Conservation (phyloP, 306 rosid species). For the Hippophae gyantsensis region DNA sequence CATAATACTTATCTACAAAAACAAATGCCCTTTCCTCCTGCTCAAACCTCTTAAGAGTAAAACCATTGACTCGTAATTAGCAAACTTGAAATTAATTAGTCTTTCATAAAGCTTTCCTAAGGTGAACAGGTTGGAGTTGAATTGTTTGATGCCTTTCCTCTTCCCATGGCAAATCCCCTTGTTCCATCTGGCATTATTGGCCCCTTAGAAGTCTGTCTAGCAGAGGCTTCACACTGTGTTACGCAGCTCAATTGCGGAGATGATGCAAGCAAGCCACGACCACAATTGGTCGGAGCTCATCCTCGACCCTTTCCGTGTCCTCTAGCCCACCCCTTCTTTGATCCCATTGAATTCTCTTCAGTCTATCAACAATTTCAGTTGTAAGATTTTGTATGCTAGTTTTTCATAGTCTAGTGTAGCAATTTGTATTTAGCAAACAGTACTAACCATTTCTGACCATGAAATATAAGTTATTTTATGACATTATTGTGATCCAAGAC, state of each 20-base stretch:
- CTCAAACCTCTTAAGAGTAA: too few species aligned
- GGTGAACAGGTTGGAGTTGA: conserved; percentile 24
- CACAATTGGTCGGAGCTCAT: conserved; percentile 36
- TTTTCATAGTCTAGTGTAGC: too few species aligned
- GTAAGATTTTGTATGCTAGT: too few species aligned
- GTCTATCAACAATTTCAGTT: conserved; percentile 28
- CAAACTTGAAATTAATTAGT: too few species aligned
- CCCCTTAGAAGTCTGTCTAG: conserved; percentile 44
- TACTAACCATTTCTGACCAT: too few species aligned
- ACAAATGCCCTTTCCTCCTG: too few species aligned
- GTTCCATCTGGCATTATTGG: conserved; percentile 99
- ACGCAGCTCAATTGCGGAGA: conserved; percentile 38
- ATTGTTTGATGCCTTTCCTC: conserved; percentile 61
- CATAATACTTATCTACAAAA: too few species aligned
- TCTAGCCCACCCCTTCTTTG: conserved; percentile 73
- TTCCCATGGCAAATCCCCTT: conserved; percentile 81
- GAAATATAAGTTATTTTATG: neutral
- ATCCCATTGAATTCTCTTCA: conserved; percentile 46
- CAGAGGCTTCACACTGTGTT: conserved; percentile 33
- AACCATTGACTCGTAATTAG: too few species aligned
- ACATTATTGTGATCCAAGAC: conserved; percentile 15
- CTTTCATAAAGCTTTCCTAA: conserved; percentile 14
- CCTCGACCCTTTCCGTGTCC: conserved; percentile 68
- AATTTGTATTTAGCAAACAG: too few species aligned
- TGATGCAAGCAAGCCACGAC: conserved; percentile 45